phyloP scores from a whole-genome alignment of 2,329 filamentous ascomycete genomes.

The Verticillium klebahnii region DNA sequence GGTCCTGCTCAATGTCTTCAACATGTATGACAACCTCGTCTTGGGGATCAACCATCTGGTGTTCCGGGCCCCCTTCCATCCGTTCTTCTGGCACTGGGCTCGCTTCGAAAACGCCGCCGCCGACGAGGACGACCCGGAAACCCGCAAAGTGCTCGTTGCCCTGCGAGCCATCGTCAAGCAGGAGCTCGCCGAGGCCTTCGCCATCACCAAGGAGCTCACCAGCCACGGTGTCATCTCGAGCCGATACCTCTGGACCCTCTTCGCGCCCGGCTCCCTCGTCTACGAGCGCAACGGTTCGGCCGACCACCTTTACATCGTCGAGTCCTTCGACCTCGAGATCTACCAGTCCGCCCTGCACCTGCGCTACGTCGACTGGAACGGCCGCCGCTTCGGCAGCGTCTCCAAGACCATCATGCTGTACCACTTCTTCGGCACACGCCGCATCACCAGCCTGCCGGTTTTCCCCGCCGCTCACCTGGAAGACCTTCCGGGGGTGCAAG shows the following conservation, averaged over 20 bases:
- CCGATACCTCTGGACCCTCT: slow-evolving; percentile 46
- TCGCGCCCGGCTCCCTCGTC: slow-evolving; percentile 39
- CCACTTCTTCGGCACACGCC: slow-evolving; percentile 35
- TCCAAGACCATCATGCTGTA: slow-evolving; percentile 27
- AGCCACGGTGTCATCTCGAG: slow-evolving; percentile 48
- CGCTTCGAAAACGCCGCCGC: slow-evolving; percentile 14
- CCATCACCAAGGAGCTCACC: slow-evolving; percentile 44
- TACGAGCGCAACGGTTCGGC: slow-evolving; percentile 31
- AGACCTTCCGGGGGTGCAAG: slow-evolving; percentile 10
- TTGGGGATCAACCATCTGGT: slow-evolving; percentile 11
- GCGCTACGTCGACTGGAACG: slow-evolving; percentile 41
- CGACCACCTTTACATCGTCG: slow-evolving; percentile 16
- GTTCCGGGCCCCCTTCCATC: slow-evolving; percentile 14
- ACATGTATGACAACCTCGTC: slow-evolving; percentile 10
- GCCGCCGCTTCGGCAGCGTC: slow-evolving; percentile 37
- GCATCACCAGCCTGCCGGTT: slow-evolving; percentile 34
- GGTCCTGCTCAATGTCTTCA: slow-evolving; percentile 15
- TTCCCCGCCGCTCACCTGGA: slow-evolving; percentile 41
- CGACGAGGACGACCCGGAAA: slow-evolving; percentile 7
- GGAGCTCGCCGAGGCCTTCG: slow-evolving; percentile 47
- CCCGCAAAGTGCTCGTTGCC: slow-evolving; percentile 11
- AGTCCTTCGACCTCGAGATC: background rate
- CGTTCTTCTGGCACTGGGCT: slow-evolving; percentile 18
- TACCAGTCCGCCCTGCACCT: slow-evolving; percentile 21
- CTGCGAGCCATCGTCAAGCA: slow-evolving; percentile 33